Percentiles rank a stretch among this genome's conserved stretches.
Conservation (phyloP, 495 filamentous ascomycete species). For the Aspergillus ostianus region DNA sequence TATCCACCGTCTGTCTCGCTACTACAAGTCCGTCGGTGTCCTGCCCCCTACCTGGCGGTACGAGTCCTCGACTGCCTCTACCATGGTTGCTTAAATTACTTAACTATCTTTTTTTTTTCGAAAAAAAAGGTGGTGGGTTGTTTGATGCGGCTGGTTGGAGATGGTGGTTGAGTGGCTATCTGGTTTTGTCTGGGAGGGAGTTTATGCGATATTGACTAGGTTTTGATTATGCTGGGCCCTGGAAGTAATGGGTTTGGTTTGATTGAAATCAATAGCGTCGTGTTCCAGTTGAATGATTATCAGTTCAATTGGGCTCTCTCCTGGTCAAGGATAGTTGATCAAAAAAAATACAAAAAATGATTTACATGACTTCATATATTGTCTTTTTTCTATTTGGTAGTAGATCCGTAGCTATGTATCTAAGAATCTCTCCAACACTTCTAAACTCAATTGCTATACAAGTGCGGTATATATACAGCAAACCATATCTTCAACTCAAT, state of each 20-base stretch:
- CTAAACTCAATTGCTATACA: too few species aligned
- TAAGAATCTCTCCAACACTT: not conserved
- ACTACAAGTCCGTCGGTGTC: conserved; percentile 99
- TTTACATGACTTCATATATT: not conserved
- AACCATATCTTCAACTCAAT: not conserved
- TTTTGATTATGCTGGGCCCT: not conserved
- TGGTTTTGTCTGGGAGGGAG: conserved; percentile 1
- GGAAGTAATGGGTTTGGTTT: not conserved
- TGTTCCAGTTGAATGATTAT: not conserved
- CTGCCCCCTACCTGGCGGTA: conserved; percentile 99
- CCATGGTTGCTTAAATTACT: conserved; percentile 51
- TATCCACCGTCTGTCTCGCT: conserved; percentile 95
- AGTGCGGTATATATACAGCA: not conserved
- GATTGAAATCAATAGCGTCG: not conserved
- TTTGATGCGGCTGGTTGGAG: conserved; percentile 8
- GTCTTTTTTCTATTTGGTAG: not conserved
- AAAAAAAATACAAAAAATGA: not conserved
- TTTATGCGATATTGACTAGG: conserved; percentile 10
- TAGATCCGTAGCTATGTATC: not conserved
- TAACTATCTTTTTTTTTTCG: not conserved
- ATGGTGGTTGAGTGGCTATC: conserved; percentile 7
- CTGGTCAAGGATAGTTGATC: conserved; percentile 1
- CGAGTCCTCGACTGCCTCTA: conserved; percentile 63
- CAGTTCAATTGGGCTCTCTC: not conserved
- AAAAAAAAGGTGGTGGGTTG: not conserved